These are phyloP conservation scores for Wickerhamiella infanticola DNA, from an alignment of 1,139 yeast species.

Conservation along the genomic window DNA sequence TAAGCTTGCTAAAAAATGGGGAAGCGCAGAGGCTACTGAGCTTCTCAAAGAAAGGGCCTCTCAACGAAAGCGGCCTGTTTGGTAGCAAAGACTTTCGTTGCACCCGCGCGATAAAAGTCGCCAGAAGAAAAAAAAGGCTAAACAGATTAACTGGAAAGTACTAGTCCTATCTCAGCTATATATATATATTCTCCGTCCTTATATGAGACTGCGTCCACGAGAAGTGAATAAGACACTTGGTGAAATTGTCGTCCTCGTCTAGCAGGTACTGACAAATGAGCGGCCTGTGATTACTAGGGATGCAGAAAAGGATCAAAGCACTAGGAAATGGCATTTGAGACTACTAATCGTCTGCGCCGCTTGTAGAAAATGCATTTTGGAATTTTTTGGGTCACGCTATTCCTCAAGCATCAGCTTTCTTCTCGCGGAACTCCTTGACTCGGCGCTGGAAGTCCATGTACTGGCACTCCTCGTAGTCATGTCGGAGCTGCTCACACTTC, in stretches of 20 bases:
- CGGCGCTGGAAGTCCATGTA: slow-evolving; percentile 72
- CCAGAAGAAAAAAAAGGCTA: too few relatives aligned
- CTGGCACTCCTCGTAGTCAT: slow-evolving; percentile 75
- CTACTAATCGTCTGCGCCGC: slow-evolving; percentile 1
- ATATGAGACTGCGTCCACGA: too few relatives aligned
- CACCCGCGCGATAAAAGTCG: neutral
- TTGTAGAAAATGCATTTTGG: neutral
- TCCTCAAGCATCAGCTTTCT: slow-evolving; percentile 4
- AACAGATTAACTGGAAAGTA: too few relatives aligned
- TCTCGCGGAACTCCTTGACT: slow-evolving; percentile 51
- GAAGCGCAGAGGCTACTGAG: slow-evolving; percentile 45
- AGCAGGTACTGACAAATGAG: neutral
- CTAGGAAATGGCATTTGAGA: slow-evolving; percentile 1
- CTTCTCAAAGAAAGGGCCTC: slow-evolving; percentile 22
- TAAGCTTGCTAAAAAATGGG: slow-evolving; percentile 50
- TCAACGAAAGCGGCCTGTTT: neutral
- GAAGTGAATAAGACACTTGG: too few relatives aligned
- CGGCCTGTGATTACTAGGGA: neutral
- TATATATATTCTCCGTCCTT: too few relatives aligned
- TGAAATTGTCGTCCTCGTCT: too few relatives aligned
- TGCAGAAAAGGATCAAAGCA: neutral
- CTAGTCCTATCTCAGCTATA: too few relatives aligned
- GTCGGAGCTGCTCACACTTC: slow-evolving; percentile 70
- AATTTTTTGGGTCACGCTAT: neutral
- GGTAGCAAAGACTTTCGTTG: neutral